phyloP scores from a whole-genome alignment of 495 filamentous ascomycete genomes.

The Umbilicaria muhlenbergii region DNA sequence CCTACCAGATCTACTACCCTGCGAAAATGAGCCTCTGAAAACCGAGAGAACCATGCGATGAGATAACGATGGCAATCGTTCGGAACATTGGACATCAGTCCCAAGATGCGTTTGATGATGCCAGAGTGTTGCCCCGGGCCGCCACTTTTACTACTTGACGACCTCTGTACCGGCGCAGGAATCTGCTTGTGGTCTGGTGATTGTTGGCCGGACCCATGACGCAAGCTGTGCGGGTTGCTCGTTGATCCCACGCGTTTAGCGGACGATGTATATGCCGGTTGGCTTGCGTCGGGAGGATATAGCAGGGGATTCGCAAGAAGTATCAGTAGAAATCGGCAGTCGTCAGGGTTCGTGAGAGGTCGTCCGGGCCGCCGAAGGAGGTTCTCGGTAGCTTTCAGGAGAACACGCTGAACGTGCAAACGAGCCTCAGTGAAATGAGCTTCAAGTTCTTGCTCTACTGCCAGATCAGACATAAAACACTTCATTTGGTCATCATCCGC shows the following conservation, averaged over 20 bases:
- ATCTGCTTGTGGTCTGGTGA: no score
- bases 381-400: slow-evolving; percentile 72
- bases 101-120: slow-evolving; percentile 75
- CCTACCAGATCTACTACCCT: slow-evolving; percentile 59
- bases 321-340: slow-evolving; percentile 71
- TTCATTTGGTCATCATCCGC: slow-evolving; percentile 12
- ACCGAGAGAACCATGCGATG: slow-evolving; percentile 72
- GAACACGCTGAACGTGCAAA: slow-evolving; percentile 45
- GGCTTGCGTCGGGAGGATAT: slow-evolving; percentile 23
- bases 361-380: slow-evolving; percentile 75
- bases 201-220: no score
- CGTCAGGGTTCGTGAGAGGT: slow-evolving; percentile 48
- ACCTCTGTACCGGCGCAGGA: not conserved
- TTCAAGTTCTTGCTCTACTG: slow-evolving; percentile 34
- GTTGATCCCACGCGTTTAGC: no score
- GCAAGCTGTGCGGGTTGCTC: no score
- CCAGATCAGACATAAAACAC: slow-evolving; percentile 16
- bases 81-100: slow-evolving; percentile 60
- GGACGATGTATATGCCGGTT: not conserved
- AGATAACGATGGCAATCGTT: slow-evolving; percentile 66
- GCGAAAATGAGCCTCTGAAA: slow-evolving; percentile 51
- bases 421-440: slow-evolving; percentile 49
- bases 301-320: slow-evolving; percentile 71
- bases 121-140: slow-evolving; percentile 45
- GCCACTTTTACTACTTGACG: slow-evolving; percentile 1